Conservation (phyloP, 768 basidiomycete genomes). For the Sporobolomyces pararoseus region DNA sequence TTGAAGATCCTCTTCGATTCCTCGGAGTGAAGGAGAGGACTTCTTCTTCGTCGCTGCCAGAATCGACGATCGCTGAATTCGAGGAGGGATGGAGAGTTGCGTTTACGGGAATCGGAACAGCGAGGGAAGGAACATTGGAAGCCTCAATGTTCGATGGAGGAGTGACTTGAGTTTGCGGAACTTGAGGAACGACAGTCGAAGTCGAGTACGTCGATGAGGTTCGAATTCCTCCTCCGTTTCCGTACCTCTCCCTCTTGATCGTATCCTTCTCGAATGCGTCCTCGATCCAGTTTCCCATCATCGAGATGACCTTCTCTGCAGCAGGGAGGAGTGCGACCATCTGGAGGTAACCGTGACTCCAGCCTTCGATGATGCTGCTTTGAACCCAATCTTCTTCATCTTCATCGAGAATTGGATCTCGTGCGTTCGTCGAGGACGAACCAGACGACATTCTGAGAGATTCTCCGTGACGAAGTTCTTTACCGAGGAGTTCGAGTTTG, state of each 20-base stretch:
- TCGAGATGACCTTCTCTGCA: constrained; percentile 70
- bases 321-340: constrained; percentile 83
- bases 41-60: constrained; percentile 28
- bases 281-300: constrained; percentile 87
- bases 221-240: neutral
- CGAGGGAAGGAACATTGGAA: neutral
- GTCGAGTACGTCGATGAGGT: neutral
- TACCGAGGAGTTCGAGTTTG: constrained; percentile 66
- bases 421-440: neutral
- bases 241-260: constrained; percentile 18
- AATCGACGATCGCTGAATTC: neutral
- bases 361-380: constrained; percentile 86
- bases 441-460: constrained; percentile 39
- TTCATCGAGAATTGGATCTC: constrained; percentile 55
- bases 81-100: neutral
- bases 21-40: constrained; percentile 40
- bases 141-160: neutral
- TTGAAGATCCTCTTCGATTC: constrained; percentile 15
- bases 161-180: neutral
- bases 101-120: neutral
- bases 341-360: constrained; percentile 96
- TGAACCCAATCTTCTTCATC: constrained; percentile 92
- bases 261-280: constrained; percentile 59
- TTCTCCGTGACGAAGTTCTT: constrained; percentile 46
- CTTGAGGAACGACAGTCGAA: neutral